These are phyloP conservation scores for Cyclotella kingstonii DNA, from an alignment of 108 stramenopile genomes.

Conservation along the genomic window DNA sequence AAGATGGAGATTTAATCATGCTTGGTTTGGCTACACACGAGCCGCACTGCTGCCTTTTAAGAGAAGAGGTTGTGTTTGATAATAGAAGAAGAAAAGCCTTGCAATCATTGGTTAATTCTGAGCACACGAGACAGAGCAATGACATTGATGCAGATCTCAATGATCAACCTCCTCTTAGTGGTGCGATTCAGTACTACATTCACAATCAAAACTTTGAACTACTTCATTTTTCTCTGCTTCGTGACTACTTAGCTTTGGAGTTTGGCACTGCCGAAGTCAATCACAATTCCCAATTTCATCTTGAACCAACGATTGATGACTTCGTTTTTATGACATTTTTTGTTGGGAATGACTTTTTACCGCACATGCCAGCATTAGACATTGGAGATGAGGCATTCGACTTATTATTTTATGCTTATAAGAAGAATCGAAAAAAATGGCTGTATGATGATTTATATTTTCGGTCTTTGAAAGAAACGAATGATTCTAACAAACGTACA, in stretches of 20 bases:
- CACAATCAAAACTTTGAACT: constrained; percentile 94
- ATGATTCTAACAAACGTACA: too few relatives aligned
- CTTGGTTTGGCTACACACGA: constrained; percentile 96
- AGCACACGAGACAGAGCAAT: constrained; percentile 27
- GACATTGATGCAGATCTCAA: constrained; percentile 9
- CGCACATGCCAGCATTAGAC: constrained; percentile 96
- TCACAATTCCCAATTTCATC: constrained; percentile 56
- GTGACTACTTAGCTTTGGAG: constrained; percentile 95
- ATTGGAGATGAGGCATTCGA: constrained; percentile 97
- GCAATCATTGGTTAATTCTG: constrained; percentile 47
- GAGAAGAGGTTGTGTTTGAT: constrained; percentile 94
- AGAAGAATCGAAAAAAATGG: constrained; percentile 70
- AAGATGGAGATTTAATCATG: constrained; percentile 99
- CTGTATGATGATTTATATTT: constrained; percentile 47
- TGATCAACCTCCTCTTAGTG: constrained; percentile 27
- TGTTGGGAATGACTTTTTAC: constrained; percentile 98
- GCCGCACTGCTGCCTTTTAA: constrained; percentile 88
- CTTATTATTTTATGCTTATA: constrained; percentile 91
- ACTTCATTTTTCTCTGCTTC: constrained; percentile 90
- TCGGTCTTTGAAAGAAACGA: constrained; percentile 7
- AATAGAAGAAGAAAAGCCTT: constrained; percentile 37
- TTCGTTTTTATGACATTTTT: constrained; percentile 98
- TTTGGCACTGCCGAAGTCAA: constrained; percentile 74
- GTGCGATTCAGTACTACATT: constrained; percentile 50
- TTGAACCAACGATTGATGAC: constrained; percentile 96